Percentiles rank a stretch among this genome's conserved stretches.
Evolutionary conservation across 2,329 filamentous ascomycete species (phyloP).

Genomic region (Trichoderma aggressivum): DNA sequence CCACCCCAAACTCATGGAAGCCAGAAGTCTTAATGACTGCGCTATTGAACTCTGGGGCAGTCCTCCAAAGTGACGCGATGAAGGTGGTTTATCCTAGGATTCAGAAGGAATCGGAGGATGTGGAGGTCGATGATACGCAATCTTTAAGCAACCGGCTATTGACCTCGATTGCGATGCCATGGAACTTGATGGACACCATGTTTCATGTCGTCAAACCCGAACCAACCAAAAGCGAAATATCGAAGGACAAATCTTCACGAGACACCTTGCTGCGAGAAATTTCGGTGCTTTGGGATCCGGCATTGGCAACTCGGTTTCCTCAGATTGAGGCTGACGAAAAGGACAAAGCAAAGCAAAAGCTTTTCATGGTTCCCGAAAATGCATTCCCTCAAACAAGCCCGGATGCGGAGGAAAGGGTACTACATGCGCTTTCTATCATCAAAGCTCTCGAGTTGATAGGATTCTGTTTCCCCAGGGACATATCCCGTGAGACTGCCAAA

Average conservation of each 20-base stretch:
- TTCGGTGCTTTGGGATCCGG: neutral
- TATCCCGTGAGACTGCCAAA: constrained; percentile 11
- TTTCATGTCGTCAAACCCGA: constrained; percentile 6
- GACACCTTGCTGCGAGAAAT: neutral
- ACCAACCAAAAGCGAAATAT: neutral
- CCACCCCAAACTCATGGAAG: neutral
- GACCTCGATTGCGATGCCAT: constrained; percentile 5
- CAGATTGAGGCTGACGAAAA: neutral
- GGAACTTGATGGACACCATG: constrained; percentile 3
- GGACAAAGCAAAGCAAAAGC: neutral
- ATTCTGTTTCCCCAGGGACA: constrained; percentile 4
- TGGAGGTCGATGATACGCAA: neutral
- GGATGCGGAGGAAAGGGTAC: neutral
- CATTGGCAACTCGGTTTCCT: neutral
- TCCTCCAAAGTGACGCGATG: neutral
- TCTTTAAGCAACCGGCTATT: neutral
- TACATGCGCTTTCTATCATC: constrained; percentile 8
- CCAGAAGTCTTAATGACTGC: constrained; percentile 3
- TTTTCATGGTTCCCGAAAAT: neutral
- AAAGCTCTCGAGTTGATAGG: constrained; percentile 9
- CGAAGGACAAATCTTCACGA: neutral
- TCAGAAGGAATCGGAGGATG: neutral
- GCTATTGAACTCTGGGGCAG: neutral
- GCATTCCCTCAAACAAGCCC: neutral
- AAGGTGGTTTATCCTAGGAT: neutral